Evolutionary conservation across 768 basidiomycete species (phyloP), one percentile per base, ranked within the genome.

Genomic region (Thelephora ganbajun): DNA sequence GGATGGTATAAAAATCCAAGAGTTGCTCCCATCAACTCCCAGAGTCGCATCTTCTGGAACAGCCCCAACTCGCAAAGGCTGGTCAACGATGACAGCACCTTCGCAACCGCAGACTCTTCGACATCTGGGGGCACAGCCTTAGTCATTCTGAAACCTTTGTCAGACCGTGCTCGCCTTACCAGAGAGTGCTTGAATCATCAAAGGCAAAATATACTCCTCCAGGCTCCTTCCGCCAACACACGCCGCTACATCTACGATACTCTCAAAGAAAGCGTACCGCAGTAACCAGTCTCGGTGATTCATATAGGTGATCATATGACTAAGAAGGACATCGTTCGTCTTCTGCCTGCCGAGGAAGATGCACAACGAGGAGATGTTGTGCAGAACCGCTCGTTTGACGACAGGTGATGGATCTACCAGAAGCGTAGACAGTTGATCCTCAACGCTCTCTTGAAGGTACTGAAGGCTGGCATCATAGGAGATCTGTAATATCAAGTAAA

Each of bases 171-270:
- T 46, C 22, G 12, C 46, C 56, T 6, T 19, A 92, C 94, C 94
- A 46, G 90, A 91, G 22, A 99, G 65, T 0, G 93, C 91, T 56
- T 97, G 93, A 3, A 91, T 77, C 89, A 98, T 92, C 50, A 99
- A 63, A 0, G 96, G 96, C n/a, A 96, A 60, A 46, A 98, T 94
- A 56, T 97, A 98, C 56, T 97, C 92, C 58, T 98, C 96, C 55
- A 98, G 59, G 54, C 89, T 93, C 49, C 83, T 69, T 26, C 86
- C 83, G 1, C 93, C 93, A 2, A 93, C 89, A 65, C 89, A 94
- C 0, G 86, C 87, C 5, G 93, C 93, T 1, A 99, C 91, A 51
- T 90, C 92, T 16, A 97, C 89, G 23, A 96, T 90, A 50, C 86
- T 86, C 59, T 94, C 92, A 57, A 97, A 96, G 63, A 98, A 99